Evolutionary conservation across 805 yeast genomes (phyloP).

Genomic region (Pichia californica): DNA sequence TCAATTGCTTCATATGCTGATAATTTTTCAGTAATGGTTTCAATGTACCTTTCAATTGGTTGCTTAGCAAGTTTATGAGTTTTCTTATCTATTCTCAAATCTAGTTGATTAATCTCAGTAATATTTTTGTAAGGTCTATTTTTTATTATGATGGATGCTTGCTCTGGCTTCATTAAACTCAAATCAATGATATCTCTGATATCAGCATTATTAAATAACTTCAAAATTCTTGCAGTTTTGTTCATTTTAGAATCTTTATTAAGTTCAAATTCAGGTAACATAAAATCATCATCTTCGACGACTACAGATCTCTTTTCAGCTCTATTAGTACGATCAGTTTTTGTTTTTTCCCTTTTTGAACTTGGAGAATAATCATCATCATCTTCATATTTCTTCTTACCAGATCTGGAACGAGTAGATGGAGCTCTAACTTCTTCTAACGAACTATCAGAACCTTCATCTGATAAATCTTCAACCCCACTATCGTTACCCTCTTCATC

Average conservation of each 20-base stretch:
- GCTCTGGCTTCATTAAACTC: slow-evolving; percentile 58
- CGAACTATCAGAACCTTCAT: slow-evolving; percentile 10
- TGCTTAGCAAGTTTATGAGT: background rate
- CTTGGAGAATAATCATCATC: slow-evolving; percentile 34
- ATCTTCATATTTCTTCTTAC: slow-evolving; percentile 39
- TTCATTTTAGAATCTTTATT: slow-evolving; percentile 27
- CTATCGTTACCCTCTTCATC: slow-evolving; percentile 8
- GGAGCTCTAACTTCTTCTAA: slow-evolving; percentile 2
- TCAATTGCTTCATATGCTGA: slow-evolving; percentile 94
- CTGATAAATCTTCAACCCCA: background rate
- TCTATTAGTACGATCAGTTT: slow-evolving; percentile 8
- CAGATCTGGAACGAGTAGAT: background rate
- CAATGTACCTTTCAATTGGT: slow-evolving; percentile 68
- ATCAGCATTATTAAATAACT: slow-evolving; percentile 74
- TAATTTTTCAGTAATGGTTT: slow-evolving; percentile 60
- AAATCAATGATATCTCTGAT: slow-evolving; percentile 74
- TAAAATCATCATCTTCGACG: slow-evolving; percentile 30
- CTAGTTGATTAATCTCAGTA: slow-evolving; percentile 50
- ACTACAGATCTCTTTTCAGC: slow-evolving; percentile 11
- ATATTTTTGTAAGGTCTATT: slow-evolving; percentile 66
- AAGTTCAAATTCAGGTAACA: slow-evolving; percentile 22
- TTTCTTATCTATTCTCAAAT: slow-evolving; percentile 33
- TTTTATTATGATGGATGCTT: slow-evolving; percentile 57
- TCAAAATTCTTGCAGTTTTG: slow-evolving; percentile 62
- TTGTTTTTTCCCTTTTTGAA: background rate